These are phyloP conservation scores for Rubia balearica DNA, from an alignment of 305 asterid genomes.

Conservation along the genomic window DNA sequence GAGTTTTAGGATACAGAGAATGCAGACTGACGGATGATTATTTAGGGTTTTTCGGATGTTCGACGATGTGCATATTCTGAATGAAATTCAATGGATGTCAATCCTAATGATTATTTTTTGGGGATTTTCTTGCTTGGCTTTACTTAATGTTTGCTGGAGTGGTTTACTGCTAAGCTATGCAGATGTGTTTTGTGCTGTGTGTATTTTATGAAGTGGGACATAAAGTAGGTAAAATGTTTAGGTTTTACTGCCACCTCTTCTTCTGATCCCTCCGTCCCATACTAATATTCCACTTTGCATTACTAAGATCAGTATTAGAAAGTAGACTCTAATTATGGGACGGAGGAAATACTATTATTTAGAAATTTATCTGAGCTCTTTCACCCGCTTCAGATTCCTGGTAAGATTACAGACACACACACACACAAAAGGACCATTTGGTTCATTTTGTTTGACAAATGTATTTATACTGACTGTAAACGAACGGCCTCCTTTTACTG, in stretches of 20 bases:
- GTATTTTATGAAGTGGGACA: not conserved
- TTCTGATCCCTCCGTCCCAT: not conserved
- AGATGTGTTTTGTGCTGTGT: not conserved
- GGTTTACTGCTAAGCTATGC: not conserved
- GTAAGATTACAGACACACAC: not conserved
- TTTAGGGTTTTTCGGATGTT: not conserved
- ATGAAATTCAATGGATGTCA: conserved; percentile 39
- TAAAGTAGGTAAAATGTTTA: not conserved
- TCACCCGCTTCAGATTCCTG: not conserved
- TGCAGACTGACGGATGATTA: not conserved
- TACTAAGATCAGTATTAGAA: not conserved
- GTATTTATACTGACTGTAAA: not conserved
- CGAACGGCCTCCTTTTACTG: not conserved
- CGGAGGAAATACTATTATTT: not conserved
- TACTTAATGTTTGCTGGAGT: not conserved
- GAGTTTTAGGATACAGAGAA: not conserved
- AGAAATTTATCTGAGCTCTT: not conserved
- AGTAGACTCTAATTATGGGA: not conserved
- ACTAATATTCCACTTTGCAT: not conserved
- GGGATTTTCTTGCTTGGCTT: not conserved
- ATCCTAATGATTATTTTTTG: conserved; percentile 24
- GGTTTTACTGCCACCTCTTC: not conserved
- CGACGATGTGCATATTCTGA: conserved; percentile 15
- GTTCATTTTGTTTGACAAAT: not conserved
- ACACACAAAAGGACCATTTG: not conserved